Percentiles rank a stretch among this genome's conserved stretches.
Conservation (phyloP, 108 stramenopile genomes). For the Cylindrotheca closterium region DNA sequence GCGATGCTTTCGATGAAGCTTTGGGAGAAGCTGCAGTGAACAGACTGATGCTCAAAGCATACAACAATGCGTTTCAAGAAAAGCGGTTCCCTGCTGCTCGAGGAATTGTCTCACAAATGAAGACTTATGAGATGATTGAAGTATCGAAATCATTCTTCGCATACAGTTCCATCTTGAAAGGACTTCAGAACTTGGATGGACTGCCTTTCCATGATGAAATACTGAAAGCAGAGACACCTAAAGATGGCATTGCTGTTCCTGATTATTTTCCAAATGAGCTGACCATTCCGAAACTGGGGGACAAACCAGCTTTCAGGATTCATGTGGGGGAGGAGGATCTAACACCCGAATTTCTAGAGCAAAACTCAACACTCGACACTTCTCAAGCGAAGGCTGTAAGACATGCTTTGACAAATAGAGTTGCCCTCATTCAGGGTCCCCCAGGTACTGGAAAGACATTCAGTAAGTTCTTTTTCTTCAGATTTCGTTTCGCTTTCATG, state of each 20-base stretch:
- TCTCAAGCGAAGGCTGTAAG: constrained; percentile 40
- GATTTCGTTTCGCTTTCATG: background rate
- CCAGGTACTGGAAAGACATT: constrained; percentile 35
- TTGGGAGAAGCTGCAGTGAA: constrained; percentile 17
- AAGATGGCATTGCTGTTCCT: constrained; percentile 12
- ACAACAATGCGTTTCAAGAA: background rate
- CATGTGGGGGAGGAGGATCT: background rate
- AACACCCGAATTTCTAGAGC: constrained; percentile 15
- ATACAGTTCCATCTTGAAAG: constrained; percentile 38
- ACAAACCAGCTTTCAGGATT: constrained; percentile 16
- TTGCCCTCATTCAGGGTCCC: constrained; percentile 52
- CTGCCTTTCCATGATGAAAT: constrained; percentile 38
- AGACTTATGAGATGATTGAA: constrained; percentile 46
- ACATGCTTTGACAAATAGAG: constrained; percentile 18
- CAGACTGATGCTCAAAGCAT: constrained; percentile 11
- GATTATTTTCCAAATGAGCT: constrained; percentile 21
- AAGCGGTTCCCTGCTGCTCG: background rate
- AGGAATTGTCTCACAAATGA: constrained; percentile 14
- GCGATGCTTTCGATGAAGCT: constrained; percentile 14
- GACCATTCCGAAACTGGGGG: constrained; percentile 4
- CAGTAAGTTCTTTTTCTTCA: constrained; percentile 1
- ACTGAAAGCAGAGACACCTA: background rate
- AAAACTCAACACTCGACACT: constrained; percentile 31
- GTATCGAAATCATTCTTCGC: constrained; percentile 52
- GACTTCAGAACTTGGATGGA: constrained; percentile 33